phyloP scores from a whole-genome alignment of 2,329 filamentous ascomycete species.

The Hymenotorrendiella dingleyae region DNA sequence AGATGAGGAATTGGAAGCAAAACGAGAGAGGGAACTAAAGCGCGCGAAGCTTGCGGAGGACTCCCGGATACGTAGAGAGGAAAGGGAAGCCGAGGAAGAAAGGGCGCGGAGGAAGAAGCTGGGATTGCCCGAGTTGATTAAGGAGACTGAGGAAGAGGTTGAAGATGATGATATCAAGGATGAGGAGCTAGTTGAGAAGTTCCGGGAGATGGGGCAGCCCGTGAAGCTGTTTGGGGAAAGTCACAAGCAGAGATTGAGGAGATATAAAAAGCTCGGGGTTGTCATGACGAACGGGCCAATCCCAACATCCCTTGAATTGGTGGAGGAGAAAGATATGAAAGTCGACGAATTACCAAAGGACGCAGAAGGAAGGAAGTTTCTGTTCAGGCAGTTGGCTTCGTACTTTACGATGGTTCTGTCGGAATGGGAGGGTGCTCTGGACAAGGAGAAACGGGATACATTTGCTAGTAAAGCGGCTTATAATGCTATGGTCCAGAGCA shows the following conservation, averaged over 20 bases:
- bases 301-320: constrained; percentile 72
- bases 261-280: constrained; percentile 62
- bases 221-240: constrained; percentile 74
- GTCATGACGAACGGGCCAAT: constrained; percentile 71
- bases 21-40: constrained; percentile 72
- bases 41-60: constrained; percentile 75
- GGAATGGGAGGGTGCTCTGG: constrained; percentile 79
- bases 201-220: constrained; percentile 71
- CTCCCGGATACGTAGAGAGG: constrained; percentile 61
- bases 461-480: constrained; percentile 76
- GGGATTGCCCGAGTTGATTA: constrained; percentile 69
- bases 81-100: constrained; percentile 70
- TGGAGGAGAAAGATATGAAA: constrained; percentile 86
- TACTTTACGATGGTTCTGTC: constrained; percentile 95
- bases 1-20: constrained; percentile 71
- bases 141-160: constrained; percentile 42
- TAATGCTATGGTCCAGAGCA: constrained; percentile 78
- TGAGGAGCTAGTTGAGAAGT: constrained; percentile 59
- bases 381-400: constrained; percentile 83
- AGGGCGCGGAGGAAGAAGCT: constrained; percentile 65
- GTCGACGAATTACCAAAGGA: constrained; percentile 60
- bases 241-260: constrained; percentile 60
- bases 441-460: constrained; percentile 57
- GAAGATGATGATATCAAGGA: constrained; percentile 60
- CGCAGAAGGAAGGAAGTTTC: constrained; percentile 57